Percentiles rank a stretch among this genome's conserved stretches.
phyloP scores from a whole-genome alignment of 2,329 filamentous ascomycete genomes.

The Sporothrix brasiliensis region DNA sequence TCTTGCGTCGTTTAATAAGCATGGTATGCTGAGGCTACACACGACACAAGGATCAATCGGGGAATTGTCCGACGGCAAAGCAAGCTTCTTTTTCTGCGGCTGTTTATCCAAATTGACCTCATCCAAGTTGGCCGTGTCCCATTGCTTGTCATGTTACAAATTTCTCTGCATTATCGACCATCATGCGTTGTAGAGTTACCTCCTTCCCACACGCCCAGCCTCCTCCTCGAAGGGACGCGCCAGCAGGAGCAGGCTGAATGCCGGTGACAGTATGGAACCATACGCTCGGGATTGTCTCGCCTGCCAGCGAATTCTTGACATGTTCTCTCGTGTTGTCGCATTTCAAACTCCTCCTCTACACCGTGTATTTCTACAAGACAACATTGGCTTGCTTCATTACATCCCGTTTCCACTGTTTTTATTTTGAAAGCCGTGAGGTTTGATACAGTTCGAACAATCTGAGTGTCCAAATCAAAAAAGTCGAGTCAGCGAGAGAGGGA shows the following conservation, averaged over 20 bases:
- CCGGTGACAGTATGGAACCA: conserved; percentile 13
- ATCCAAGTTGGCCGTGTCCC: background rate
- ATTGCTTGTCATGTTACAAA: background rate
- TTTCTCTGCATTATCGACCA: background rate
- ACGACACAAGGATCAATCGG: conserved; percentile 16
- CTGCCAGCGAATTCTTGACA: no score
- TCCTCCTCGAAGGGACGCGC: background rate
- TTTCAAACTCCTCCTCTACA: background rate
- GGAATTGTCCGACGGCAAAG: conserved; percentile 14
- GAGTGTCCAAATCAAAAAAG: background rate
- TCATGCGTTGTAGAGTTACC: background rate
- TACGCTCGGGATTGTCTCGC: conserved; percentile 1
- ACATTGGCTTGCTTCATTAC: background rate
- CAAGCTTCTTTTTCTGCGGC: background rate
- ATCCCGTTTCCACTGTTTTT: background rate
- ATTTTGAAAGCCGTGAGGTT: conserved; percentile 17
- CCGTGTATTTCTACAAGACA: background rate
- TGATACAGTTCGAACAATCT: background rate
- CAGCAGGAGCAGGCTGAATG: conserved; percentile 13
- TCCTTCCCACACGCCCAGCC: background rate
- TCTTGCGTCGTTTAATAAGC: background rate
- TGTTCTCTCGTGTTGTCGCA: background rate
- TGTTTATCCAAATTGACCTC: conserved; percentile 19
- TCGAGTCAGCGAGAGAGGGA: background rate
- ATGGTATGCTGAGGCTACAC: background rate